Percentiles rank a stretch among this genome's conserved stretches.
phyloP scores from a whole-genome alignment of 805 yeast species.

The Monosporozyma solicola region DNA sequence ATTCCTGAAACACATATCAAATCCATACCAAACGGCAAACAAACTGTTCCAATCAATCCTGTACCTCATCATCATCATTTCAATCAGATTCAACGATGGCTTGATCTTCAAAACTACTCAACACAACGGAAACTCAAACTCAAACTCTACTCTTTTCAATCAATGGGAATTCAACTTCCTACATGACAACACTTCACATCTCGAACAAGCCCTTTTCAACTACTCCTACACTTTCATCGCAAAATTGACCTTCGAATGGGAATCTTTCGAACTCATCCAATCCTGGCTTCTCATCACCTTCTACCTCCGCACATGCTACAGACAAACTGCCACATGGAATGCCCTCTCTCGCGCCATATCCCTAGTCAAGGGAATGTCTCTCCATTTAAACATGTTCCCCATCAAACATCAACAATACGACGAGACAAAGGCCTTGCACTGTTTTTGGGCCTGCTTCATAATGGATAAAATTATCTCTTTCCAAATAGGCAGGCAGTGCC shows the following conservation, averaged over 20 bases:
- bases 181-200: conserved; percentile 2
- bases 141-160: neutral
- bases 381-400: conserved; percentile 29
- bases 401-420: conserved; percentile 29
- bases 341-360: conserved; percentile 36
- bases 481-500: conserved; percentile 41
- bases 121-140: too few relatives aligned
- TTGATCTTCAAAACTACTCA: neutral
- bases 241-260: conserved; percentile 42
- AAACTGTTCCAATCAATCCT: conserved; percentile 45
- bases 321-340: conserved; percentile 37
- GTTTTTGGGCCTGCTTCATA: conserved; percentile 48
- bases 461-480: conserved; percentile 46
- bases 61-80: conserved; percentile 39
- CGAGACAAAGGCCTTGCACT: conserved; percentile 38
- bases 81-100: conserved; percentile 44
- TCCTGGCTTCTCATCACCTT: conserved; percentile 40
- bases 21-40: conserved; percentile 19
- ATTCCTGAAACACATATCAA: conserved; percentile 14
- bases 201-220: conserved; percentile 38
- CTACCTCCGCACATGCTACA: conserved; percentile 36
- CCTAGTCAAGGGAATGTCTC: conserved; percentile 38
- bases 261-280: conserved; percentile 42
- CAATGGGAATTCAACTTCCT: neutral
- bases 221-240: conserved; percentile 33